Evolutionary conservation across 1,284 basidiomycete species (phyloP), one percentile per base, ranked within the genome.

Genomic region (Heterobasidion parviporum): DNA sequence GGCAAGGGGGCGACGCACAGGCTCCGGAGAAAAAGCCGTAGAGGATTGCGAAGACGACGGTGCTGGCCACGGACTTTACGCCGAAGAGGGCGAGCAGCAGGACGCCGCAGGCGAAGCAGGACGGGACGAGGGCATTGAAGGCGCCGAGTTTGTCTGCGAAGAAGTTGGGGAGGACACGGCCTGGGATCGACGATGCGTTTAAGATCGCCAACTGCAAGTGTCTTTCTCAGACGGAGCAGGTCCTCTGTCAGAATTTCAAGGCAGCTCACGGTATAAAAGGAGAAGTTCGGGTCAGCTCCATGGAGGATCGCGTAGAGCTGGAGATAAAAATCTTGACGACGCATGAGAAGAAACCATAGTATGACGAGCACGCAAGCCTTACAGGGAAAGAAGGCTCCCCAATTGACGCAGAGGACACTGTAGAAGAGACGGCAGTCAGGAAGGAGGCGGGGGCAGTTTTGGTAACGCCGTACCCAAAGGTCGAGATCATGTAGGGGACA

Each of bases 51-150:
- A 62, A 56, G 14, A 55, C 52, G 12, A 58, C 49, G 33, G 50
- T 51, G 16, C 56, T 54, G 6, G 51, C 58, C 14, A 46, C 45
- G 26, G 44, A 51, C 20, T 56, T 56, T 10, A 64, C 48, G 15
- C 59, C 65, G 36, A 64, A 56, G 51, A 67, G 44, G 4, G 57
- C 59, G 56, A 66, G 62, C 16, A 65, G 53, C 5, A 65, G 54
- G 12, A 59, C 50, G 12, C 53, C 56, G 26, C 58, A 57, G 14
- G 33, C 43, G 43, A 61, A 43, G 26, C 53, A 43, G 12, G 52
- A 53, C 34, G 26, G 34, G n/a, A 46, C 44, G 41, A 57, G 32
- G 43, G 53, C 9, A 38, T 57, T 60, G 12, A 60, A 54, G n/a
- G 55, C 47, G n/a, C 62, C 60, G 32, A 56, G 32, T 16, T 52